These are phyloP conservation scores for Suillus weaverae DNA, from an alignment of 768 basidiomycete genomes.

Conservation along the genomic window DNA sequence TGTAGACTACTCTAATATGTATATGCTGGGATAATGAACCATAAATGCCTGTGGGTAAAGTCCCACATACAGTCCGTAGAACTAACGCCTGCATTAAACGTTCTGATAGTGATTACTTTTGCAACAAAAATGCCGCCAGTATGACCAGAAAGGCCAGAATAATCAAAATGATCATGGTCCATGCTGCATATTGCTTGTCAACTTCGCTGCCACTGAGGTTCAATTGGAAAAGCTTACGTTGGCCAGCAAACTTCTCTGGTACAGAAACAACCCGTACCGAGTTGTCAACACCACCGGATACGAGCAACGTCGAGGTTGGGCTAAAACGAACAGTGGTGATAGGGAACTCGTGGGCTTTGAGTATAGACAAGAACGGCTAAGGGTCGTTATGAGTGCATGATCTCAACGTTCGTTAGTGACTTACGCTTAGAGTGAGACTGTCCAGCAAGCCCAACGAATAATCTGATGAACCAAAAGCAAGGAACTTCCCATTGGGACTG, in stretches of 20 bases:
- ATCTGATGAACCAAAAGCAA: conserved; percentile 89
- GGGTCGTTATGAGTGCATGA: conserved; percentile 2
- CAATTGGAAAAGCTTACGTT: conserved; percentile 46
- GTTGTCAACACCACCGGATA: conserved; percentile 91
- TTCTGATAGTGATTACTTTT: conserved; percentile 18
- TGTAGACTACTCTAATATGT: conserved; percentile 28
- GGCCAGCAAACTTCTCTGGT: conserved; percentile 52
- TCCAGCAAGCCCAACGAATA: conserved; percentile 83
- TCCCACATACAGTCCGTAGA: conserved; percentile 5
- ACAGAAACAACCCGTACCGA: conserved; percentile 78
- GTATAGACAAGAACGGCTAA: conserved; percentile 85
- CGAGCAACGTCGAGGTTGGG: conserved; percentile 72
- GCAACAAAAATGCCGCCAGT: conserved; percentile 43
- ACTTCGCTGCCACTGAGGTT: conserved; percentile 6
- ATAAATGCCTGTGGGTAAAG: conserved; percentile 4
- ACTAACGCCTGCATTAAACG: not conserved
- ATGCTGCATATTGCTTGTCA: conserved; percentile 31
- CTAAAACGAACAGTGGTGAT: conserved; percentile 89
- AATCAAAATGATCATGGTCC: conserved; percentile 40
- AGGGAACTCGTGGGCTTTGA: conserved; percentile 95
- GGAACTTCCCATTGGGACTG: conserved; percentile 77
- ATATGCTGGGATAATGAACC: conserved; percentile 20
- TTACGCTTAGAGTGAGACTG: conserved; percentile 71
- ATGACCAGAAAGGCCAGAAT: conserved; percentile 44
- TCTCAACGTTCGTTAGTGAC: conserved; percentile 20